Percentiles rank a stretch among this genome's conserved stretches.
These are phyloP conservation scores for Diaporthe vexans DNA, from an alignment of 2,329 filamentous ascomycete species.

Conservation along the genomic window DNA sequence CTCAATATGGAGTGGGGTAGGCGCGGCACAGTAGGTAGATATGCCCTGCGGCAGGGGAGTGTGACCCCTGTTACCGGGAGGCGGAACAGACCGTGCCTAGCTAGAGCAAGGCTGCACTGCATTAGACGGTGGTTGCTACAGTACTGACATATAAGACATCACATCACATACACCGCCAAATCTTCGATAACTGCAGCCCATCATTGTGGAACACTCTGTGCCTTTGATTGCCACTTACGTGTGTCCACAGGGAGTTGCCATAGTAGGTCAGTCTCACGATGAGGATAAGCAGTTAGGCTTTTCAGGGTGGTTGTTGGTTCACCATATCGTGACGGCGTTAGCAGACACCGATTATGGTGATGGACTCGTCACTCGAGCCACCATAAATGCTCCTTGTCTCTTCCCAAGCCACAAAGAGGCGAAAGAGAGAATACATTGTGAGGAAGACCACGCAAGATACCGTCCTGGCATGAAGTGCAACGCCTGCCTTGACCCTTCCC, in stretches of 20 bases:
- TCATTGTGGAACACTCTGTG: too few relatives aligned
- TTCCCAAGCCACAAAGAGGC: background rate
- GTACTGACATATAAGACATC: background rate
- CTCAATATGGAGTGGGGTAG: conserved; percentile 21
- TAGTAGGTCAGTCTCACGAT: too few relatives aligned
- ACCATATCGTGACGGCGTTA: too few relatives aligned
- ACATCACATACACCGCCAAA: background rate
- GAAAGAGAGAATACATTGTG: background rate
- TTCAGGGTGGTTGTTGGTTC: too few relatives aligned
- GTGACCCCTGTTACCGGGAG: conserved; percentile 8
- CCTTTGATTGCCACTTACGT: too few relatives aligned
- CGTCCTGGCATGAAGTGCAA: background rate
- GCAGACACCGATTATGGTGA: too few relatives aligned
- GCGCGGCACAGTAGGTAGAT: background rate
- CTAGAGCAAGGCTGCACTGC: background rate
- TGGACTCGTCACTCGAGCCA: background rate
- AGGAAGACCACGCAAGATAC: background rate
- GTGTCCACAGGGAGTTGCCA: too few relatives aligned
- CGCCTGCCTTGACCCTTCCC: too few relatives aligned
- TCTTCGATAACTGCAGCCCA: too few relatives aligned
- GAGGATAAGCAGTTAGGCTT: too few relatives aligned
- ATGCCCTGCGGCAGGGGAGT: background rate
- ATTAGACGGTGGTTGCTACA: background rate
- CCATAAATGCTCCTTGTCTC: background rate
- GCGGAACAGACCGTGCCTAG: conserved; percentile 1